Evolutionary conservation across 345 rosid species (phyloP), one percentile per base, ranked within the genome.

Genomic region (Aethionema arabicum): DNA sequence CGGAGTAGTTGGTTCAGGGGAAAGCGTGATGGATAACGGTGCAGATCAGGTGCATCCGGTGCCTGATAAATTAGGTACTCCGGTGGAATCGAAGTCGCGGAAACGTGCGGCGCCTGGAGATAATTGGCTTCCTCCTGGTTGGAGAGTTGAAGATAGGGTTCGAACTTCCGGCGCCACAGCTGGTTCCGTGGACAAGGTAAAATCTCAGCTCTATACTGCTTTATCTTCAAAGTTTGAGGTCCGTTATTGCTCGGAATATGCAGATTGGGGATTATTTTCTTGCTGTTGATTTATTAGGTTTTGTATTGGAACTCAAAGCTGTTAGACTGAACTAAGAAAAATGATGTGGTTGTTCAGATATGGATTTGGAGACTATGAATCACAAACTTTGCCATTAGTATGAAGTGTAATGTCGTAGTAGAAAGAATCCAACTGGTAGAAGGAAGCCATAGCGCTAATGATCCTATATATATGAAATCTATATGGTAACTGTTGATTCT

Each of bases 91-190:
- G 21, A 68, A 67, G 78, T 42, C 59, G 38, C 52, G 61, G 55
- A 67, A 55, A 44, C 77, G 68, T 21, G 41, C 58, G 10, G 49
- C 60, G 43, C 31, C 70, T 4, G 35, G 70, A 4, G 83, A 72
- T 21, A 57, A 30, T 30, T 83, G 85, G 82, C 36, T 86, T 54
- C 99, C 99, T 16, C 48, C 82, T 46, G 86, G 87, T 59, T 93
- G 99, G 99, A 7, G 45, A 33, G 76, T 93, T 13, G 92, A 87
- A 74, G 95, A 84, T 11, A 78, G 82, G 73, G 82, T 83, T 70
- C 72, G 96, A 74, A 60, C 59, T 49, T 75, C 88, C 29, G 97
- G 99, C 5, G 91, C 75, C 0, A 85, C 88, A 4, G 96, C 97
- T 52, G 99, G 97, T 39, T 5, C 65, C 0, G 65, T 78, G 0